Conservation (phyloP, 2,329 filamentous ascomycete species). For the Celoporthe dispersa region DNA sequence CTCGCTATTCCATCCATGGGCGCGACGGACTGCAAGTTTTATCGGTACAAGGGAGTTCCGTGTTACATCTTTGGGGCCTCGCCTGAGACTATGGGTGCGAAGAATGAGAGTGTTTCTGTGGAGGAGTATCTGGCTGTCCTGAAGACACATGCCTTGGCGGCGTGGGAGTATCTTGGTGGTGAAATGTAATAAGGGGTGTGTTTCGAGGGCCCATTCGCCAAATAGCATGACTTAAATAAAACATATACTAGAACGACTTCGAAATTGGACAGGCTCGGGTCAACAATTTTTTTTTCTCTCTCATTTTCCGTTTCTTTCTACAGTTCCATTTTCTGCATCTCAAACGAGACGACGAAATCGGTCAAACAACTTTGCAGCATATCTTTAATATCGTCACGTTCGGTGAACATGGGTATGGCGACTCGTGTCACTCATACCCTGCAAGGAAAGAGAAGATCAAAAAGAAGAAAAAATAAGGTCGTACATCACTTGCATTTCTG, state of each 20-base stretch:
- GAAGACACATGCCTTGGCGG: constrained; percentile 38
- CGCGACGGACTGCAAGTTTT: constrained; percentile 48
- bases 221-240: background rate
- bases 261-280: background rate
- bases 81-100: constrained; percentile 36
- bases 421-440: background rate
- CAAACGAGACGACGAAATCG: background rate
- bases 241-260: background rate
- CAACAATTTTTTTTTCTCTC: background rate
- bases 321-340: too few species aligned
- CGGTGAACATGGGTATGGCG: too few species aligned
- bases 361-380: background rate
- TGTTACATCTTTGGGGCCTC: constrained; percentile 42
- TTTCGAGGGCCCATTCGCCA: background rate
- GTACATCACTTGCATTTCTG: background rate
- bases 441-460: too few species aligned
- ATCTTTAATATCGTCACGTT: background rate
- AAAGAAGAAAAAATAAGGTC: too few species aligned
- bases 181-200: constrained; percentile 3
- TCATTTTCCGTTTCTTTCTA: background rate
- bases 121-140: constrained; percentile 39
- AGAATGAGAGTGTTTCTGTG: constrained; percentile 35
- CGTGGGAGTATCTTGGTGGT: constrained; percentile 36
- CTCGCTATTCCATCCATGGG: constrained; percentile 43
- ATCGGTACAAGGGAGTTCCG: constrained; percentile 41